phyloP scores from a whole-genome alignment of 331 rosid genomes.

The Arachis monticola region DNA sequence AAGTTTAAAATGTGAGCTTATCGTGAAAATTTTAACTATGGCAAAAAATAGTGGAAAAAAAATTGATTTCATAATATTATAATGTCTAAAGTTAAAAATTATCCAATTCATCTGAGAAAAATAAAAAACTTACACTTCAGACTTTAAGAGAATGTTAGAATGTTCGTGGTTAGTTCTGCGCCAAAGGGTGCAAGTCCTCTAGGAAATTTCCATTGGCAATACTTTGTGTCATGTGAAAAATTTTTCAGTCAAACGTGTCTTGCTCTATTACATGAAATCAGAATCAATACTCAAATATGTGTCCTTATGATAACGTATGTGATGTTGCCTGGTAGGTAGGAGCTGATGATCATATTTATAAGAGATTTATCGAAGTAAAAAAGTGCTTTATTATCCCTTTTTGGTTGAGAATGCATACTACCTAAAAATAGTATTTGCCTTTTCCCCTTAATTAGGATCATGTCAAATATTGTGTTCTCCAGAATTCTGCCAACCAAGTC shows the following conservation, averaged over 20 bases:
- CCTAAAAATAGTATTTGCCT: constrained; percentile 21
- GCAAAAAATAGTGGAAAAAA: no score
- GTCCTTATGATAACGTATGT: neutral
- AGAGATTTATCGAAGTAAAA: neutral
- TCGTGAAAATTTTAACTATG: no score
- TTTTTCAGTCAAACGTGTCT: no score
- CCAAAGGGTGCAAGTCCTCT: constrained; percentile 1
- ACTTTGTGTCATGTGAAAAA: no score
- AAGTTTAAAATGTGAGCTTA: no score
- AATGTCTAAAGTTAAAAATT: no score
- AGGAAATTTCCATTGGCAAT: neutral
- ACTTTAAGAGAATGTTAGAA: neutral
- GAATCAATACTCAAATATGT: neutral
- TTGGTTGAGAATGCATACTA: neutral
- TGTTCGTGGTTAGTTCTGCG: neutral
- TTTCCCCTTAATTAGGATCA: neutral
- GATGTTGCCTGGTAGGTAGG: neutral
- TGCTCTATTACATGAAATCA: neutral
- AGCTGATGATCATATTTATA: neutral
- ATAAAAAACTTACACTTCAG: no score
- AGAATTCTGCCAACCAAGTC: neutral
- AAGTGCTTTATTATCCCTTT: neutral
- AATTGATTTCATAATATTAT: no score
- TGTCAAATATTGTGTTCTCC: constrained; percentile 9
- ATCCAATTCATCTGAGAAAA: no score